These are phyloP conservation scores for Pythium vanterpoolii DNA, from an alignment of 352 stramenopile species.

Conservation along the genomic window DNA sequence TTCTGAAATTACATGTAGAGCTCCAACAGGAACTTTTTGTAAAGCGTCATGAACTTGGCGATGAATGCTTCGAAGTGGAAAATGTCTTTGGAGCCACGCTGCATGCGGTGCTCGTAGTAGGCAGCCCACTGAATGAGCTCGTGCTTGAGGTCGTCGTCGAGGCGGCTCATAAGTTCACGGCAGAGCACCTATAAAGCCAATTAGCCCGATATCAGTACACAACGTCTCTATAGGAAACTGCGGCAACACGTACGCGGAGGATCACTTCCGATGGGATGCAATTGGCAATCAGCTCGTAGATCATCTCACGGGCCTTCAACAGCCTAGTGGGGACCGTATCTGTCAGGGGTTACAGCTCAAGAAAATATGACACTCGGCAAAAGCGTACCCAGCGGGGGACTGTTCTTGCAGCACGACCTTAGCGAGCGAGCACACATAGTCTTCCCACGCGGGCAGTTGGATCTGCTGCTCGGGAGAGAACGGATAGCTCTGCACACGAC, in stretches of 20 bases:
- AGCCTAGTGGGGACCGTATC: constrained; percentile 48
- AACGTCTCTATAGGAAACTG: background rate
- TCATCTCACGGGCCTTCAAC: constrained; percentile 92
- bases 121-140: constrained; percentile 90
- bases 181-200: constrained; percentile 39
- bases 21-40: constrained; percentile 98
- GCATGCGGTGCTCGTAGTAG: constrained; percentile 94
- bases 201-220: constrained; percentile 12
- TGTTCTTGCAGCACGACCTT: constrained; percentile 95
- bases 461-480: constrained; percentile 82
- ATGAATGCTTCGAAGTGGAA: constrained; percentile 99
- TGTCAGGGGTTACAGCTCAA: background rate
- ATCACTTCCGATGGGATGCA: constrained; percentile 98
- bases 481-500: constrained; percentile 82
- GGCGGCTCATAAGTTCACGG: constrained; percentile 90
- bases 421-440: constrained; percentile 95
- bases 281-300: constrained; percentile 98
- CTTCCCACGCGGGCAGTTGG: constrained; percentile 94
- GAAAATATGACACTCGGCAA: background rate
- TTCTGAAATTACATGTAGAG: constrained; percentile 73
- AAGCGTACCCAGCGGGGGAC: constrained; percentile 80
- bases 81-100: constrained; percentile 96
- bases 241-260: constrained; percentile 76
- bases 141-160: constrained; percentile 96
- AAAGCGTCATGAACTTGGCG: constrained; percentile 99